Base-by-base conservation (phyloP, 495 filamentous ascomycete genomes). In the Aspergillus campestris region DNA sequence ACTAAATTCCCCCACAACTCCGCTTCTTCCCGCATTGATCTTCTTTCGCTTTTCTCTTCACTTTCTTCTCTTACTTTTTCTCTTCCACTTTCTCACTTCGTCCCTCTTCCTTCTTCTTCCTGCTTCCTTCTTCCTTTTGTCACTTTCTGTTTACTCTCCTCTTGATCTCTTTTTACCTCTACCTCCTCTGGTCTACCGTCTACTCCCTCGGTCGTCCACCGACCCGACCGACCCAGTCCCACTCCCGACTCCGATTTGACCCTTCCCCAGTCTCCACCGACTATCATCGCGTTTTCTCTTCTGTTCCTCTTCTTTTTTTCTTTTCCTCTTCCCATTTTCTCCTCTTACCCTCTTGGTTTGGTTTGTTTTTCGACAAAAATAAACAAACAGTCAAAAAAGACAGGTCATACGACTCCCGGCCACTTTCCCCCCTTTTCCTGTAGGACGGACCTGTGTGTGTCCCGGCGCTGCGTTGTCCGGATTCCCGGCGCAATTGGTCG, bases 391-490 rank as follows among this genome's bases (percentile, higher is more conserved):
- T 24, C 18, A 24, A 24, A 24, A 24, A 2, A 1, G 4, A 1
- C 18, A 24, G 18, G 18, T 24, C 18, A 24, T 24, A 24, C 18
- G 18, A 24, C 4, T n/a, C 41, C 38, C 44, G 31, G 50, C 40
- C 28, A 33, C 34, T 38, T 32, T 39, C 38, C 40, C 38, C 38
- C 48, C 51, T 33, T 32, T 43, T 31, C 43, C 45, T 29, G 15
- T 37, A 40, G 27, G 39, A 32, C 32, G 36, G 42, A 45, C 45
- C 49, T 51, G 51, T 49, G 55, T 48, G 46, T 12, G 4, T 28
- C 31, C 51, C 48, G 58, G 60, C 59, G 57, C 52, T 56, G 18
- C 18, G 18, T 24, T 24, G 18, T 24, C 18, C 18, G 18, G 18
- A 24, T 24, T 24, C 18, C 18, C 18, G 18, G 18, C 18, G 18